Evolutionary conservation across 1,284 basidiomycete genomes (phyloP).

Genomic region (Spongispora temasekensis): DNA sequence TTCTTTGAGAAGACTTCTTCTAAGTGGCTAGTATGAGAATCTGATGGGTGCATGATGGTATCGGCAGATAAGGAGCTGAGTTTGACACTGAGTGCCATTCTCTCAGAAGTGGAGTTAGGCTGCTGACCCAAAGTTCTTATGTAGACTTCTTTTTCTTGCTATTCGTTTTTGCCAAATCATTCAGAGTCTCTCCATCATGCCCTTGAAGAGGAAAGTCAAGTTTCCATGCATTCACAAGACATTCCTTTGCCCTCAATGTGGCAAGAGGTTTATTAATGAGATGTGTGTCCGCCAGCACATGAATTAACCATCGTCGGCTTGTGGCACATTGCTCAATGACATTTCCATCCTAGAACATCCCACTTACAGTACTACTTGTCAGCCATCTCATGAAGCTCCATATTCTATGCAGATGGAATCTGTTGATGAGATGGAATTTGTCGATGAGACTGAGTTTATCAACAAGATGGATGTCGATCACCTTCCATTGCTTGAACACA

Average conservation of each 20-base stretch:
- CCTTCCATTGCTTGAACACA: background rate
- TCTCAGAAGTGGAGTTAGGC: too few relatives aligned
- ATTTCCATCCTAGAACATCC: background rate
- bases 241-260: background rate
- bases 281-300: slow-evolving; percentile 5
- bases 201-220: background rate
- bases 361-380: background rate
- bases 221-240: background rate
- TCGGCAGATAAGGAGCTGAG: background rate
- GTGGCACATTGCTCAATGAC: background rate
- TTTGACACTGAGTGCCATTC: background rate
- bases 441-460: too few relatives aligned
- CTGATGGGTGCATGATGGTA: background rate
- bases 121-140: background rate
- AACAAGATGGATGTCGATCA: background rate
- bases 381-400: background rate
- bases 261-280: slow-evolving; percentile 3
- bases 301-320: slow-evolving; percentile 4
- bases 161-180: too few relatives aligned
- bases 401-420: background rate
- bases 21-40: background rate
- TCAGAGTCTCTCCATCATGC: too few relatives aligned
- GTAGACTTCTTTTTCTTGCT: too few relatives aligned
- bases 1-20: background rate
- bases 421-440: background rate